Evolutionary conservation across 164 flowering plant species (phyloP).

Genomic region (Vitis rotundifolia): DNA sequence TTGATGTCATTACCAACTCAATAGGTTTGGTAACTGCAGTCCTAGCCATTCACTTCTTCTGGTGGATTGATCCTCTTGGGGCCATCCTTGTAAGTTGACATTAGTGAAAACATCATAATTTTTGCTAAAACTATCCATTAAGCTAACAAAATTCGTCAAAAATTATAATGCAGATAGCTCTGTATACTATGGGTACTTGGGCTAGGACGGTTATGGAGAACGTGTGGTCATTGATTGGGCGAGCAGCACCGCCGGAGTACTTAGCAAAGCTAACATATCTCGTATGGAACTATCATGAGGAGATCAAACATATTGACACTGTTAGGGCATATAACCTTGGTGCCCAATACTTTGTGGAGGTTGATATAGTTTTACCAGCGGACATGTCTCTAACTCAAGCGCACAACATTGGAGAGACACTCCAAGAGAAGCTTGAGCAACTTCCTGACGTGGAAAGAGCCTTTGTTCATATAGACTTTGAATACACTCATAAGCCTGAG

Average conservation of each 20-base stretch:
- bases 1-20: constrained; percentile 85
- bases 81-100: constrained; percentile 61
- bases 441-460: constrained; percentile 39
- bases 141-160: no score
- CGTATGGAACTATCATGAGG: constrained; percentile 71
- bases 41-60: constrained; percentile 56
- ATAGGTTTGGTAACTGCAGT: constrained; percentile 65
- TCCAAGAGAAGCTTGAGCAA: constrained; percentile 40
- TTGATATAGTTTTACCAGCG: constrained; percentile 44
- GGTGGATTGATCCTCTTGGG: constrained; percentile 90
- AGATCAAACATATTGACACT: constrained; percentile 66
- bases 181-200: constrained; percentile 76
- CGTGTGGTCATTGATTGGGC: constrained; percentile 62
- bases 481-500: constrained; percentile 29
- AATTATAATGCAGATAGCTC: constrained; percentile 52
- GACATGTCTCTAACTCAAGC: constrained; percentile 25
- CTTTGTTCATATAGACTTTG: constrained; percentile 38
- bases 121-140: no score
- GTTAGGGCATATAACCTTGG: constrained; percentile 58
- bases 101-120: no score
- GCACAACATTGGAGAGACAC: constrained; percentile 36
- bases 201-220: constrained; percentile 64
- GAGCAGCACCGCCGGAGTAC: constrained; percentile 68
- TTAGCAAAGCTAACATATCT: constrained; percentile 62
- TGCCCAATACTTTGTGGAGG: constrained; percentile 27